Conservation (phyloP, 2,329 filamentous ascomycete genomes). For the Phyllosticta ampelicida region DNA sequence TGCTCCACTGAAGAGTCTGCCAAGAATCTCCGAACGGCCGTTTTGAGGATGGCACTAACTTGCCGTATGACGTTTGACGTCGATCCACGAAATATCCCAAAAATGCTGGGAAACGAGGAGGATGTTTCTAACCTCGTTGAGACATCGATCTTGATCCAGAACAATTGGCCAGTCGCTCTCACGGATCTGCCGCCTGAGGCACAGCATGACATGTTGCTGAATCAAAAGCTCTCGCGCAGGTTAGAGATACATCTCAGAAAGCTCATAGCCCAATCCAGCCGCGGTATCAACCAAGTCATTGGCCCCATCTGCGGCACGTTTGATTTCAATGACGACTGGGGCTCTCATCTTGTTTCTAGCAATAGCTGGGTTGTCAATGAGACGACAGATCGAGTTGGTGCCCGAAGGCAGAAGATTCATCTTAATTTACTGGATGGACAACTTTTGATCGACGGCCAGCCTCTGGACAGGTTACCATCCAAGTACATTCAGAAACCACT, state of each 20-base stretch:
- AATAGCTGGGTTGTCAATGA: not conserved
- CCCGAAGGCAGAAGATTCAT: conserved; percentile 19
- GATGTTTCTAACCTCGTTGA: conserved; percentile 27
- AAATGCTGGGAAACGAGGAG: not conserved
- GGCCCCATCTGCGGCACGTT: not conserved
- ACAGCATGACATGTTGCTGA: not conserved
- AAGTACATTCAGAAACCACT: conserved; percentile 32
- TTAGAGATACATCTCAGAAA: not conserved
- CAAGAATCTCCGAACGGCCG: not conserved
- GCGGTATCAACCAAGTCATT: conserved; percentile 14
- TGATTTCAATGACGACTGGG: not conserved
- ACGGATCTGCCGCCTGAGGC: too few species aligned
- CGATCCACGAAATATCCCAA: not conserved
- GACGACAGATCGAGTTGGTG: not conserved
- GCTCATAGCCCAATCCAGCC: not conserved
- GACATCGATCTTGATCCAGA: conserved; percentile 29
- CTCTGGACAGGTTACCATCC: conserved; percentile 37
- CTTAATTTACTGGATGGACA: conserved; percentile 43
- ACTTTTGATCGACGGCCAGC: conserved; percentile 43
- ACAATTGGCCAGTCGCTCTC: conserved; percentile 19
- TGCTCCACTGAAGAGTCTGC: not conserved
- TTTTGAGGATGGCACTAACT: not conserved
- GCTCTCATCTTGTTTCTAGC: not conserved
- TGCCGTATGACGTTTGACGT: conserved; percentile 4
- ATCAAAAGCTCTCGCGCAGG: not conserved